Evolutionary conservation across 2,329 filamentous ascomycete species (phyloP), one percentile per base, ranked within the genome.

Genomic region (Ascosphaera apis): DNA sequence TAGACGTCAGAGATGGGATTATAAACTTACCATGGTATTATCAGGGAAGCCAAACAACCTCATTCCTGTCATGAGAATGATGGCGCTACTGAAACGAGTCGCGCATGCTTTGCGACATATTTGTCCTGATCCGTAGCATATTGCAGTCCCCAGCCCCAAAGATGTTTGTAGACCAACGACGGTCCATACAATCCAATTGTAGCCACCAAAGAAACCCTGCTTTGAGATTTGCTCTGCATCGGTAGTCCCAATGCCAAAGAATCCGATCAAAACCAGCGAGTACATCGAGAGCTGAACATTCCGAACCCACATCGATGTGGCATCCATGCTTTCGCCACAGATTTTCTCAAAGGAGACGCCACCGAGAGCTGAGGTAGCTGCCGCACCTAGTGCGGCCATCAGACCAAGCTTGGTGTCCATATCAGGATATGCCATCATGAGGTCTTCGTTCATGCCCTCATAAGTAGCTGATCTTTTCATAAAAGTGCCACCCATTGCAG

Each of bases 211-310:
- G 56, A 95, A 91, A 9, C 88, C 88, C 42, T 80, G 72, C 53
- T 76, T 71, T 17, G 75, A 67, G 43, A 98, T 83, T 30, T 78
- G 75, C 41, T 74, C 70, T 17, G 86, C 88, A 45, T 98, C 88
- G 43, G 82, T 79, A 57, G 80, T 79, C 2, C 91, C 58, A 4
- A 95, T 76, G 1, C 86, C 88, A 36, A 91, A 66, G 39, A 95
- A 72, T 0, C 93, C 63, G 1, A 84, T 79, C 0, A 86, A 82
- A 47, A 93, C 86, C 1, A 95, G 63, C 1, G 84, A 92, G 59
- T 92, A 98, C 50, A 93, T 80, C 1, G 83, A 84, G 16, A 98
- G 62, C 54, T 98, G 88, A 33, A 93, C 77, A 52, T 95, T 98
- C 41, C 88, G 75, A 31, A 88, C 75, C 88, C 88, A 98, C 11